These are phyloP conservation scores for Saksenaea oblongispora DNA, from an alignment of 371 early-diverging fungal genomes.

Conservation along the genomic window DNA sequence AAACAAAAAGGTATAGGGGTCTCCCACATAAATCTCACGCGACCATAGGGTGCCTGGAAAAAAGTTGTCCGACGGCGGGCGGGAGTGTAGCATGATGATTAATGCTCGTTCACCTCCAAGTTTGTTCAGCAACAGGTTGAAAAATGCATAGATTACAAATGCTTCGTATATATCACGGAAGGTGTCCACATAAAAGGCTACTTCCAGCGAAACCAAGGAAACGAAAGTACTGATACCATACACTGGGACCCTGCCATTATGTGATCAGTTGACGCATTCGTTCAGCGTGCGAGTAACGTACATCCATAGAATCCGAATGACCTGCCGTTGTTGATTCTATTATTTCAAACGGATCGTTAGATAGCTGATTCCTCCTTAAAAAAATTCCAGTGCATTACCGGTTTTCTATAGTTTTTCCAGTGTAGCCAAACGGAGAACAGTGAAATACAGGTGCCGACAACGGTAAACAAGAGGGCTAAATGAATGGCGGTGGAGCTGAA, in stretches of 20 bases:
- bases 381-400: slow-evolving; percentile 55
- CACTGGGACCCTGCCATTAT: slow-evolving; percentile 76
- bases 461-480: slow-evolving; percentile 57
- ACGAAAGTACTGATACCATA: slow-evolving; percentile 88
- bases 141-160: slow-evolving; percentile 96
- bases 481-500: slow-evolving; percentile 54
- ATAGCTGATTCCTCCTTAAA: neutral
- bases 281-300: slow-evolving; percentile 31
- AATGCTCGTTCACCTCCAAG: slow-evolving; percentile 92
- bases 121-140: slow-evolving; percentile 85
- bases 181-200: slow-evolving; percentile 88
- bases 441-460: slow-evolving; percentile 70
- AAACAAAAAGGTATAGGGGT: slow-evolving; percentile 86
- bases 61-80: slow-evolving; percentile 77
- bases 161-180: slow-evolving; percentile 96
- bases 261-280: neutral
- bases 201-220: slow-evolving; percentile 71
- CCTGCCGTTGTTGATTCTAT: slow-evolving; percentile 82
- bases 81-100: slow-evolving; percentile 74
- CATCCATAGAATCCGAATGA: slow-evolving; percentile 90
- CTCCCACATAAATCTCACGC: slow-evolving; percentile 84
- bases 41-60: slow-evolving; percentile 82
- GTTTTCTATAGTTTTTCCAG: slow-evolving; percentile 89
- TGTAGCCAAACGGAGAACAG: slow-evolving; percentile 79
- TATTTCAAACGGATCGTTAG: neutral